Conservation (phyloP, 2,329 filamentous ascomycete genomes). For the Fusarium redolens region DNA sequence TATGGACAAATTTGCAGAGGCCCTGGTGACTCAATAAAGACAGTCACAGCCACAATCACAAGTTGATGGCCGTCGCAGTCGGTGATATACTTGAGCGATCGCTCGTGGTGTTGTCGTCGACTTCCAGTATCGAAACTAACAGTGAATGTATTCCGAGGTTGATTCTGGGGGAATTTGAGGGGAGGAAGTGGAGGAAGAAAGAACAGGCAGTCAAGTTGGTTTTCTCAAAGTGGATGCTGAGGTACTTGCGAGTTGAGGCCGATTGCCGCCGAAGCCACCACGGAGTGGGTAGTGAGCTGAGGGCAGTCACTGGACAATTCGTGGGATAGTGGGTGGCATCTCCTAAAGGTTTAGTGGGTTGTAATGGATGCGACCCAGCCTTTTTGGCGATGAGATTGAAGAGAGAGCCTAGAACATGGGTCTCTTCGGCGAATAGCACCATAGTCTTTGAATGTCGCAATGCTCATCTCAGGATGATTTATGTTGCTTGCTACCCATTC, state of each 20-base stretch:
- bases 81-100: slow-evolving; percentile 1
- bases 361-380: slow-evolving; percentile 12
- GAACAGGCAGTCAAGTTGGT: slow-evolving; percentile 37
- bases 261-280: slow-evolving; percentile 46
- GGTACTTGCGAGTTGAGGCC: slow-evolving; percentile 35
- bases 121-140: slow-evolving; percentile 10
- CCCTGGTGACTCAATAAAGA: slow-evolving; percentile 22
- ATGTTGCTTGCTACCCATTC: neutral
- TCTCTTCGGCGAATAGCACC: slow-evolving; percentile 6
- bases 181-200: slow-evolving; percentile 45
- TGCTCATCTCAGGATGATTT: slow-evolving; percentile 10
- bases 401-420: slow-evolving; percentile 21
- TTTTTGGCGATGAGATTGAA: slow-evolving; percentile 11
- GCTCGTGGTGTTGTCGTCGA: slow-evolving; percentile 20
- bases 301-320: slow-evolving; percentile 23
- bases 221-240: slow-evolving; percentile 42
- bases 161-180: slow-evolving; percentile 26
- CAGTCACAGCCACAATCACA: slow-evolving; percentile 7
- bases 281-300: slow-evolving; percentile 39
- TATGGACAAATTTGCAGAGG: slow-evolving; percentile 38
- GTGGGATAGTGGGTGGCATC: slow-evolving; percentile 11
- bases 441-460: slow-evolving; percentile 17
- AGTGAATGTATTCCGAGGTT: slow-evolving; percentile 20
- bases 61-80: neutral
- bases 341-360: slow-evolving; percentile 21